phyloP scores from a whole-genome alignment of 2,329 filamentous ascomycete species.

The Achaetomium macrosporum region DNA sequence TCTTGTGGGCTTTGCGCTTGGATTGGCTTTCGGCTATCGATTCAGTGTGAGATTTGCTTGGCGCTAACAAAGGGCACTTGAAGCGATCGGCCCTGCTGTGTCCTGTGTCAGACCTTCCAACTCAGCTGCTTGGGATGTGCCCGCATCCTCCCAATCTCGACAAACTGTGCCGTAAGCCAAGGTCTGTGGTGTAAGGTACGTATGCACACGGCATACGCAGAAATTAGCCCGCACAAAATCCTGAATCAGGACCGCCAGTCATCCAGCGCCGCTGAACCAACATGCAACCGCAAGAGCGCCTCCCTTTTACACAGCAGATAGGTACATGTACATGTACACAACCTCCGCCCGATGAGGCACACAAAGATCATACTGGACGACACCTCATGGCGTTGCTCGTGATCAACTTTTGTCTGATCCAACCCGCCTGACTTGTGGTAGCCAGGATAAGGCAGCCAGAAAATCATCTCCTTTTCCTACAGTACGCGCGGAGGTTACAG shows the following conservation, averaged over 20 bases:
- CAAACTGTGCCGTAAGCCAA: slow-evolving; percentile 3
- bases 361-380: too few species aligned
- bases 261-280: slow-evolving; percentile 10
- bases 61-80: slow-evolving; percentile 14
- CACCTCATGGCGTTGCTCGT: too few species aligned
- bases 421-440: too few species aligned
- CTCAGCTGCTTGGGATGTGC: slow-evolving; percentile 10
- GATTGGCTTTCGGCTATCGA: background rate
- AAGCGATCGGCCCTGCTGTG: slow-evolving; percentile 10
- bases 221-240: slow-evolving; percentile 1
- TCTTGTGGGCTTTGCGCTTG: too few species aligned
- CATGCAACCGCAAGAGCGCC: slow-evolving; percentile 14
- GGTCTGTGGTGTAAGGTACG: too few species aligned
- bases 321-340: too few species aligned
- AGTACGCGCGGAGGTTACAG: background rate
- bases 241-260: slow-evolving; percentile 10
- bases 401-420: too few species aligned
- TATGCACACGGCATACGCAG: background rate
- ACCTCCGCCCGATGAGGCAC: too few species aligned
- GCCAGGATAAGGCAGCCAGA: too few species aligned
- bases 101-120: background rate
- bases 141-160: slow-evolving; percentile 18
- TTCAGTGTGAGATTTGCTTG: slow-evolving; percentile 9
- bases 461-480: too few species aligned
- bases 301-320: background rate